Base-by-base conservation (phyloP, 306 rosid genomes). In the Rubus parviflorus region DNA sequence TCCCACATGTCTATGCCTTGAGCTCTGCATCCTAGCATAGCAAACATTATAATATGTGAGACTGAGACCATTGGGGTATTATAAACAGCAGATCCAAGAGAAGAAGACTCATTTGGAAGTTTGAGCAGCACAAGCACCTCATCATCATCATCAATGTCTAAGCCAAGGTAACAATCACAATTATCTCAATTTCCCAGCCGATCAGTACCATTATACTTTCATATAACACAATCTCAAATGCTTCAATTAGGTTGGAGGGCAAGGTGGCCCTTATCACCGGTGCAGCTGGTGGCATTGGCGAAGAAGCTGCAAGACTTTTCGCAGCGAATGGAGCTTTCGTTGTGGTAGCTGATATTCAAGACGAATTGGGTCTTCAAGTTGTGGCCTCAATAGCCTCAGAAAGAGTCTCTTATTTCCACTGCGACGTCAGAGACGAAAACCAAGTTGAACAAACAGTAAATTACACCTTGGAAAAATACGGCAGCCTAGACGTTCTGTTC, bases 271-370 rank as follows among this genome's bases (percentile, higher is more conserved):
- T 94, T 2, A 76, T 94, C 40, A 94, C 98, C 0, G 98, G 98
- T 1, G 98, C 83, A 19, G 97, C 97, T 0, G 90, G 97, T 51
- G 98, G 98, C 8, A 94, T 94, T 62, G 98, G 98, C 0, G 95
- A 85, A 83, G 97, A 84, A 42, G 80, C 98, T 1, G 89, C 74
- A 63, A 85, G 89, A 74, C 45, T 90, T 17, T 95, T 95, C 23
- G 86, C 85, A 0, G 85, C 77, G 30, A 82, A 90, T 52, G 98
- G 98, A 19, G 97, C 98, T 19, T 51, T 79, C 14, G 81, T 95
- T 23, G 89, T 95, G 15, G 86, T 85, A 45, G 97, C 81, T 7
- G 98, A 95, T 62, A 57, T 95, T 72, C 92, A 92, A 87, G 97
- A 95, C n/a, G 97, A 89, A 37, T 35, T 89, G 20, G 98, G 97